phyloP scores from a whole-genome alignment of 768 basidiomycete genomes.

The Suillus subluteus region DNA sequence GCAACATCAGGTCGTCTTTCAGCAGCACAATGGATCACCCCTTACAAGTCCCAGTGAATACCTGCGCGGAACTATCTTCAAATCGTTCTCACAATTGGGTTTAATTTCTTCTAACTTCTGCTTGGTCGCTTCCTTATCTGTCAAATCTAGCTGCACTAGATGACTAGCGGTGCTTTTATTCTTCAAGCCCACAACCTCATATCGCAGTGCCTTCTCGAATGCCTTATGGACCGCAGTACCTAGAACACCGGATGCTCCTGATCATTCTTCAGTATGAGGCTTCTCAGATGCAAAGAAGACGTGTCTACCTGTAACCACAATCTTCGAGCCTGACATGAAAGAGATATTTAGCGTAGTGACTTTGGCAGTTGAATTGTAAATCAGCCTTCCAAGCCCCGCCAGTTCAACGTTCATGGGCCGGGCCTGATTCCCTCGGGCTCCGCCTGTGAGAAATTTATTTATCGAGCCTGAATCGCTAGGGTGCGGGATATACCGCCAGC shows the following conservation, averaged over 20 bases:
- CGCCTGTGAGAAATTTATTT: neutral
- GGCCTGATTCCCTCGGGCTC: neutral
- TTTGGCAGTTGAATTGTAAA: neutral
- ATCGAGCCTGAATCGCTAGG: neutral
- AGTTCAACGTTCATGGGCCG: too few species aligned
- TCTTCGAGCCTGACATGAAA: conserved; percentile 36
- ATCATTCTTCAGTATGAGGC: conserved; percentile 5
- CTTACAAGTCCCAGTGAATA: conserved; percentile 37
- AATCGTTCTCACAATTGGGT: conserved; percentile 65
- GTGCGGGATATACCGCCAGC: neutral
- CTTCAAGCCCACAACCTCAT: conserved; percentile 70
- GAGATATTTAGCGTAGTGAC: neutral
- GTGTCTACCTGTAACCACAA: conserved; percentile 59
- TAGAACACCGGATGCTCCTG: conserved; percentile 91
- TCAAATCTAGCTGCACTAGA: conserved; percentile 68
- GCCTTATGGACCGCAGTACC: conserved; percentile 77
- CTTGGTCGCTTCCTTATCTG: conserved; percentile 56
- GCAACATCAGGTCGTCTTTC: conserved; percentile 93
- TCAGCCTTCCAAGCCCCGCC: neutral
- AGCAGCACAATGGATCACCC: conserved; percentile 95
- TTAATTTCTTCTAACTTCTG: conserved; percentile 56
- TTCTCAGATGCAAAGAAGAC: neutral
- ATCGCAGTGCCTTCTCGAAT: conserved; percentile 48
- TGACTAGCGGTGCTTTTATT: conserved; percentile 64
- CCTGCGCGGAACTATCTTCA: neutral